phyloP scores from a whole-genome alignment of 2,329 filamentous ascomycete genomes.

The Pseudocercospora macadamiae region DNA sequence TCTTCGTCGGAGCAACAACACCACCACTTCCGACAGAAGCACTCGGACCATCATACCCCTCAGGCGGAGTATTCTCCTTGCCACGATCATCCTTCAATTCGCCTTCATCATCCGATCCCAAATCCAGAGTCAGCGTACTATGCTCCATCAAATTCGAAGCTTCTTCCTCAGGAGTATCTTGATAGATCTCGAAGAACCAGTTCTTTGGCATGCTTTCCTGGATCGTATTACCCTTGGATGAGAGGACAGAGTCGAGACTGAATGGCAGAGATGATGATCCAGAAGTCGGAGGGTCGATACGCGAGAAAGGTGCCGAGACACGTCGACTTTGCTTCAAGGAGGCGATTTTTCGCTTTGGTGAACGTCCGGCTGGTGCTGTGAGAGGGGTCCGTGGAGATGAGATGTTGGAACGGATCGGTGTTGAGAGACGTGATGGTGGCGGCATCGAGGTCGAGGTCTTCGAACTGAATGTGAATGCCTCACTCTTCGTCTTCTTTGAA shows the following conservation, averaged over 20 bases:
- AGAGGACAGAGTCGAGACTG: slow-evolving; percentile 79
- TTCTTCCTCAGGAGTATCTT: slow-evolving; percentile 87
- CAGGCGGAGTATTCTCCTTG: slow-evolving; percentile 92
- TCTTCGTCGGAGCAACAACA: slow-evolving; percentile 21
- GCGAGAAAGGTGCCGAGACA: slow-evolving; percentile 64
- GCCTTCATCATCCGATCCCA: slow-evolving; percentile 84
- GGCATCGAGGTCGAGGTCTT: slow-evolving; percentile 39
- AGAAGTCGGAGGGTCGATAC: slow-evolving; percentile 72
- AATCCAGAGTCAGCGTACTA: slow-evolving; percentile 81
- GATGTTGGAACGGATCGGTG: slow-evolving; percentile 43
- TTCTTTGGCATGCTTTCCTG: slow-evolving; percentile 61
- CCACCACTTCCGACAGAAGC: slow-evolving; percentile 24
- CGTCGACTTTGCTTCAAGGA: slow-evolving; percentile 65
- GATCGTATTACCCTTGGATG: slow-evolving; percentile 50
- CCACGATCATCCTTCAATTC: slow-evolving; percentile 63
- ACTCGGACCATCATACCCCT: slow-evolving; percentile 42
- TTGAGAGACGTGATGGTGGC: slow-evolving; percentile 40
- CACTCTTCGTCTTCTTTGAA: slow-evolving; percentile 56
- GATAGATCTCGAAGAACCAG: slow-evolving; percentile 94
- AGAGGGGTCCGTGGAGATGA: slow-evolving; percentile 47
- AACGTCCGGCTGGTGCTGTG: slow-evolving; percentile 75
- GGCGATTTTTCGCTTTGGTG: slow-evolving; percentile 72
- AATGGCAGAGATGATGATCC: slow-evolving; percentile 63
- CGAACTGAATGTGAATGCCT: slow-evolving; percentile 42
- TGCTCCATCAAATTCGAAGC: slow-evolving; percentile 93